phyloP scores from a whole-genome alignment of 208 protist genomes.

The Acanthamoeba sp. region DNA sequence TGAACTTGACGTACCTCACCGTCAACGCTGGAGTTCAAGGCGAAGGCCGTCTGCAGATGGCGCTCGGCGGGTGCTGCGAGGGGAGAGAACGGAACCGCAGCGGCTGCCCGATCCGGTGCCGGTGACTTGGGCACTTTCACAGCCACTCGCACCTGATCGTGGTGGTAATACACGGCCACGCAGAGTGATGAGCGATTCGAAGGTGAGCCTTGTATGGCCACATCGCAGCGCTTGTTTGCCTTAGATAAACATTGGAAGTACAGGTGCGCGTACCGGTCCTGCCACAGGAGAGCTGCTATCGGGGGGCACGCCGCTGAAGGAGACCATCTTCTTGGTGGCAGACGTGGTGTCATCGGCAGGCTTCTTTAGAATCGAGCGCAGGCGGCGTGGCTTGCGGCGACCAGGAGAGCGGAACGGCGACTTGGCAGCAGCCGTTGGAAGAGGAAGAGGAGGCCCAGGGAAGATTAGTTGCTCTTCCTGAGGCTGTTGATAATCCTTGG shows the following conservation, averaged over 20 bases:
- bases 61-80: constrained; percentile 17
- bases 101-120: not conserved
- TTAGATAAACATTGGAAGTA: not conserved
- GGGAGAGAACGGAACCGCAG: not conserved
- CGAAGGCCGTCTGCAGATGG: not conserved
- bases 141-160: not conserved
- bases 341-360: not conserved
- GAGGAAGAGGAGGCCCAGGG: not conserved
- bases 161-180: no score
- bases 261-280: not conserved
- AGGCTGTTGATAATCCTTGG: not conserved
- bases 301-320: not conserved
- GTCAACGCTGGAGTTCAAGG: not conserved
- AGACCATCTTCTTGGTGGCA: not conserved
- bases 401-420: not conserved
- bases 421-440: not conserved
- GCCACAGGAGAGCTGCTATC: not conserved
- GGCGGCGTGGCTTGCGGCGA: constrained; percentile 1
- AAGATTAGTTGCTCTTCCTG: not conserved
- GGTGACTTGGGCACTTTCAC: constrained; percentile 27
- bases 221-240: not conserved
- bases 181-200: not conserved
- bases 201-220: no score
- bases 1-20: not conserved
- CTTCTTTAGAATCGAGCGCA: constrained; percentile 59